A percentile compares a stretch with the other conserved stretches of the same genome.
Evolutionary conservation across 2,329 filamentous ascomycete species (phyloP).

Genomic region (Colletotrichum zoysiae): DNA sequence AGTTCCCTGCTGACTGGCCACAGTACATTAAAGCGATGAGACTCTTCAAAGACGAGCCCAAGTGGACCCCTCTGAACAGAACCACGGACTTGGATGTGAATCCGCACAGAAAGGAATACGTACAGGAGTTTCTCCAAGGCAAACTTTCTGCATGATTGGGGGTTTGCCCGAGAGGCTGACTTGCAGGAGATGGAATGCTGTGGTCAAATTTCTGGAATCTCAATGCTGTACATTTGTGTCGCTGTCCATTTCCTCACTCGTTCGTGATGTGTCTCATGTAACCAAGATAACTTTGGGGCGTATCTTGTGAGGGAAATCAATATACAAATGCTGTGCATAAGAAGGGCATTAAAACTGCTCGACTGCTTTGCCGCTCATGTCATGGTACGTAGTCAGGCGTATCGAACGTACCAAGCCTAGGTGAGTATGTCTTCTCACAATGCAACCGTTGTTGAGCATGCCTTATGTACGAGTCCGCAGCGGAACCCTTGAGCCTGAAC

Average conservation of each 20-base stretch:
- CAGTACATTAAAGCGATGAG: conserved; percentile 97
- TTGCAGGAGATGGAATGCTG: background rate
- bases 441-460: background rate
- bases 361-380: too few relatives aligned
- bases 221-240: background rate
- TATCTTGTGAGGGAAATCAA: background rate
- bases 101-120: conserved; percentile 81
- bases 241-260: too few relatives aligned
- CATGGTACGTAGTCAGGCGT: background rate
- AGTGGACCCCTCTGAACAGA: conserved; percentile 95
- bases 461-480: background rate
- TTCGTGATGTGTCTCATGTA: background rate
- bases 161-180: too few relatives aligned
- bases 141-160: conserved; percentile 12
- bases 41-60: conserved; percentile 97
- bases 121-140: conserved; percentile 60
- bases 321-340: background rate
- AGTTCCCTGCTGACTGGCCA: conserved; percentile 19
- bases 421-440: background rate
- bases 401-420: background rate
- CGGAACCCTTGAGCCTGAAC: background rate
- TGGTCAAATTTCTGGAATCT: background rate
- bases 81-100: conserved; percentile 83
- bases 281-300: background rate
- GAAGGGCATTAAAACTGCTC: background rate